Evolutionary conservation across 371 early-diverging fungal species (phyloP), one percentile per base, ranked within the genome.

Genomic region (Lichtheimia ornata): DNA sequence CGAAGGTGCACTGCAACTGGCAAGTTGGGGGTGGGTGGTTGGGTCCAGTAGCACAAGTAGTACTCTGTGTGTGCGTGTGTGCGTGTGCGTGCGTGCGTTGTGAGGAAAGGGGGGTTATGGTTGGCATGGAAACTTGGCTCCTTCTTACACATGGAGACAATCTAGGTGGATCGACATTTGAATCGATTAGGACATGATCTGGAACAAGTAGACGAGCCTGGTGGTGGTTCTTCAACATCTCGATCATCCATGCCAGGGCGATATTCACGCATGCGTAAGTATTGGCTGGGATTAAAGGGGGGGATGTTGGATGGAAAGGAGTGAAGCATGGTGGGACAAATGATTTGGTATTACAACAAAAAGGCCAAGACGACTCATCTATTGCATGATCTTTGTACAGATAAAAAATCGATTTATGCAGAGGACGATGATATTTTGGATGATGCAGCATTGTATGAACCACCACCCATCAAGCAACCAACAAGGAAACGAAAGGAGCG

Each of bases 131-230:
- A 35, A 35, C 35, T 9, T 35, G 35, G 7, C 35, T 9, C 9
- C 11, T 35, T 6, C 11, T 35, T 35, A 35, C 35, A 35, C 11
- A 35, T 35, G 5, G 41, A 20, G 13, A 11, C 44, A 43, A 13
- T 14, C 4, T 45, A 77, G 78, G 68, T 79, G 18, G 76, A 79
- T 66, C 72, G 76, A 41, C 80, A 80, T 50, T 70, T 80, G 30
- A 51, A 41, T 28, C 53, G 70, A 25, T 53, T 80, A 7, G 66
- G 67, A 35, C 41, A 63, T 52, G 77, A 80, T 56, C 62, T 80
- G 13, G 77, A 74, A 28, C 56, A 62, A 55, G 64, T 76, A n/a
- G 77, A 76, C 42, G 61, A 64, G 20, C 43, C 35, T 9, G 35
- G 50, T 44, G 35, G 50, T 44, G 15, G 43, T 44, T 18, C 55